These are phyloP conservation scores for Solanum arcanum DNA, from an alignment of 257 asterid genomes.

Conservation along the genomic window DNA sequence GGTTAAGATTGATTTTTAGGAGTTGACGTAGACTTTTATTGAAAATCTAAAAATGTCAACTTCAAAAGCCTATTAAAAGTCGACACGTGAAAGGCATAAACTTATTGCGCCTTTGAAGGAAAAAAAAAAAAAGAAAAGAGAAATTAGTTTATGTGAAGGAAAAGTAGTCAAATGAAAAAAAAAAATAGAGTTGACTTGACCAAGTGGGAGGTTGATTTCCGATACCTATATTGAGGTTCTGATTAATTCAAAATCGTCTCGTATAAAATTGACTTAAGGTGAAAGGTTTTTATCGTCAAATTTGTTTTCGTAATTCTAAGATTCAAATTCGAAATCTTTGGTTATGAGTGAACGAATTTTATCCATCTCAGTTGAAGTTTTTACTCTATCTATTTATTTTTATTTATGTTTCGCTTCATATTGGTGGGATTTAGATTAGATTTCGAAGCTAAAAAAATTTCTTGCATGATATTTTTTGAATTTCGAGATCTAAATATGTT, in stretches of 20 bases:
- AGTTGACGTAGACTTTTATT: background rate
- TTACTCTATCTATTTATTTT: background rate
- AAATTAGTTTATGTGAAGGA: background rate
- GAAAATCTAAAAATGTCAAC: background rate
- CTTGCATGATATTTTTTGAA: background rate
- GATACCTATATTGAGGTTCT: background rate
- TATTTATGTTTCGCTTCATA: background rate
- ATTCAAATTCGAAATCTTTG: background rate
- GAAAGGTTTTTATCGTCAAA: background rate
- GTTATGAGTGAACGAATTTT: background rate
- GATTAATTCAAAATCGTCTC: background rate
- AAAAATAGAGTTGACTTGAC: background rate
- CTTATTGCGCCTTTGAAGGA: background rate
- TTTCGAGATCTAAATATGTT: too few species aligned
- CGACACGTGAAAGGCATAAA: conserved; percentile 15
- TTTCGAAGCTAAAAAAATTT: background rate
- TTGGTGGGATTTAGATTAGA: background rate
- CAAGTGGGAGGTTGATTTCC: background rate
- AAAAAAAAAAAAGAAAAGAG: background rate
- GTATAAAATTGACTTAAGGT: background rate
- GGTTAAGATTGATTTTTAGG: background rate
- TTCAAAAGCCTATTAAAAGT: conserved; percentile 6
- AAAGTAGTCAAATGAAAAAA: background rate
- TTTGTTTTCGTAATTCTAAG: background rate
- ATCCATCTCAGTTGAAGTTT: background rate